Evolutionary conservation across 257 asterid species (phyloP), one percentile per base, ranked within the genome.

Genomic region (Fraxinus pennsylvanica): DNA sequence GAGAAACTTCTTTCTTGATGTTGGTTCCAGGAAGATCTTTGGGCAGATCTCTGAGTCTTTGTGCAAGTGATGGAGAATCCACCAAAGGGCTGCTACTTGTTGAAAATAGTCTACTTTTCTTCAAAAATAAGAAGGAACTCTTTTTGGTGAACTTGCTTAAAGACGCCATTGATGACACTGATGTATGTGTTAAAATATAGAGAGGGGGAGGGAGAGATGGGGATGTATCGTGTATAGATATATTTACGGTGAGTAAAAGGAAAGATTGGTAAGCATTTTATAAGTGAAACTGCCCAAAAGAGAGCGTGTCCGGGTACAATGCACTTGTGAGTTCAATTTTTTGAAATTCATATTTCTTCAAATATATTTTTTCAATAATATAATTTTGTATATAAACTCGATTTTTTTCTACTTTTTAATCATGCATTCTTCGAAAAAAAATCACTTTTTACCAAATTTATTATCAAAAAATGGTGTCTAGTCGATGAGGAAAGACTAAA

Each of bases 1-100:
- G 92, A 71, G 97, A 90, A 45, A 82, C 98, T 73, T 95, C 85
- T 74, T 76, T 88, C 88, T 86, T 93, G 93, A 95, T 93, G 32
- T 88, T 87, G 86, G 98, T 95, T 61, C 86, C 91, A 12, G 99
- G 97, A 57, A 87, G 89, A 73, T 86, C 87, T 83, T 89, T 93
- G 68, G 98, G 94, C 71, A 93, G 89, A 86, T 90, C 92, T 67
- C 97, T 88, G 1, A 92, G 82, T 78, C 96, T 87, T 85, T 90
- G 97, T 54, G 79, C 90, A 81, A 91, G 87, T 41, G 95, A 86
- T 32, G 94, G 82, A 50, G 89, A 61, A 78, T 86, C 89, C 33
- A 68, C 82, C 68, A 85, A 61, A 30, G 91, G 77, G 77, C 77
- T 75, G 75, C 72, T 75, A 15, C 38, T 29, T 69, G 82, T 83